Evolutionary conservation across 176 grass and related monocot genomes (phyloP), one percentile per base, ranked within the genome.

Genomic region (Zoysia pacifica): DNA sequence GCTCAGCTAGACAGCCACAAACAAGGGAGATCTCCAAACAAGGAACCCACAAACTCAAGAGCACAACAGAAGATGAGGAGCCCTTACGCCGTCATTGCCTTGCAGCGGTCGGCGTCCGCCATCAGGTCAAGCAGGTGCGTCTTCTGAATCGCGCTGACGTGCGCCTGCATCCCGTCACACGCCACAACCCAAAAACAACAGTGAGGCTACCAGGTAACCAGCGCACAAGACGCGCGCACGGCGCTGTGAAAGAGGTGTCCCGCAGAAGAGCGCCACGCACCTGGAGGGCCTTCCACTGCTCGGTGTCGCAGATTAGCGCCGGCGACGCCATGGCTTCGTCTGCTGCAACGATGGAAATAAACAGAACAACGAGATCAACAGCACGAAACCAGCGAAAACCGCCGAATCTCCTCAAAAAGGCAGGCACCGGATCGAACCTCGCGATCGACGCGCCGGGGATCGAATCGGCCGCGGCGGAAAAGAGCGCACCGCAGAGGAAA

Each of bases 61-160:
- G 36, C 9, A 42, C 16, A 72, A 6, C n/a, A 72, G 48, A n/a
- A 66, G 48, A 42, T 2, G 68, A 19, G 7, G 37, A 64, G 66
- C 16, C 11, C 92, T 39, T 91, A 98, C 90, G 91, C 84, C 67
- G 86, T 93, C 96, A 98, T 95, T 76, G 96, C 89, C 7, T 89
- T 86, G 92, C 88, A 94, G 5, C 92, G 92, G 12, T 93, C 90
- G 1, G 84, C 92, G 66, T 98, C 90, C 9, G 73, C 76, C 96
- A 98, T 94, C 55, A 98, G 79, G 73, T 98, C 88, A 14, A 79
- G 77, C 81, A 98, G 83, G 69, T 94, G 96, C 16, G 88, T 98
- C 62, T 79, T 91, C 13, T 98, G 80, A 54, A 98, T 89, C 49
- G 75, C 78, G 18, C 51, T 82, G 41, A 93, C 81, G 62, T 98